A percentile compares a stretch with the other conserved stretches of the same genome.
Conservation (phyloP, 2,329 filamentous ascomycete genomes). For the Alternaria ventricosa region DNA sequence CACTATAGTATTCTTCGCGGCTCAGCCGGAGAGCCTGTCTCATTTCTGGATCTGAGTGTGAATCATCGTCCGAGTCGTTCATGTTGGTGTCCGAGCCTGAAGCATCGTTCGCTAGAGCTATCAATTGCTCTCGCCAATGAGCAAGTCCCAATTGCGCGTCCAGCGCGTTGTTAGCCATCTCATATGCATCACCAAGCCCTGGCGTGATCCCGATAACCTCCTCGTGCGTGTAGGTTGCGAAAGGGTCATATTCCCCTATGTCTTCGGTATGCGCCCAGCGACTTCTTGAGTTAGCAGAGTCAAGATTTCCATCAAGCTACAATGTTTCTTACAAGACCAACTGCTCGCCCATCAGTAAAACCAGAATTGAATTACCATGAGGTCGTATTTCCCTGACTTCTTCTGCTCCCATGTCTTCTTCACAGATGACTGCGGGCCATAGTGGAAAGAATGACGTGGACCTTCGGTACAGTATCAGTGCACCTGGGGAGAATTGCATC, state of each 20-base stretch:
- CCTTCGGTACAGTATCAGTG: slow-evolving; percentile 19
- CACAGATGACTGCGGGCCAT: slow-evolving; percentile 31
- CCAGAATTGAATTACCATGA: slow-evolving; percentile 13
- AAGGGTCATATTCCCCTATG: slow-evolving; percentile 21
- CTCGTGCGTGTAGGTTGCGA: not conserved
- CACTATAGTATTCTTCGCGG: not conserved
- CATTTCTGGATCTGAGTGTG: not conserved
- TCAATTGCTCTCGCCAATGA: slow-evolving; percentile 18
- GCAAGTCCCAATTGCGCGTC: slow-evolving; percentile 4
- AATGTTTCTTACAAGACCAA: slow-evolving; percentile 19
- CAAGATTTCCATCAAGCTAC: too few species aligned
- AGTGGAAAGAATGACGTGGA: not conserved
- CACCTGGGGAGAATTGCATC: slow-evolving; percentile 1
- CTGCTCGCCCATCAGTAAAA: slow-evolving; percentile 19
- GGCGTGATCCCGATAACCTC: not conserved
- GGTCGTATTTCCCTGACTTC: slow-evolving; percentile 15
- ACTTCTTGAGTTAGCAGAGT: slow-evolving; percentile 11
- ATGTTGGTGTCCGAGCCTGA: not conserved
- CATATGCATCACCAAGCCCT: slow-evolving; percentile 20
- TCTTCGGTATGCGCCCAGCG: slow-evolving; percentile 26
- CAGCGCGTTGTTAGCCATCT: not conserved
- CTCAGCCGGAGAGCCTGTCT: slow-evolving; percentile 2
- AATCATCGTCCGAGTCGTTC: not conserved
- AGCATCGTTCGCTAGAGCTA: not conserved
- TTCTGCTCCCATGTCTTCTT: slow-evolving; percentile 24